These are phyloP conservation scores for Acidiella bohemica DNA, from an alignment of 495 filamentous ascomycete species.

Conservation along the genomic window DNA sequence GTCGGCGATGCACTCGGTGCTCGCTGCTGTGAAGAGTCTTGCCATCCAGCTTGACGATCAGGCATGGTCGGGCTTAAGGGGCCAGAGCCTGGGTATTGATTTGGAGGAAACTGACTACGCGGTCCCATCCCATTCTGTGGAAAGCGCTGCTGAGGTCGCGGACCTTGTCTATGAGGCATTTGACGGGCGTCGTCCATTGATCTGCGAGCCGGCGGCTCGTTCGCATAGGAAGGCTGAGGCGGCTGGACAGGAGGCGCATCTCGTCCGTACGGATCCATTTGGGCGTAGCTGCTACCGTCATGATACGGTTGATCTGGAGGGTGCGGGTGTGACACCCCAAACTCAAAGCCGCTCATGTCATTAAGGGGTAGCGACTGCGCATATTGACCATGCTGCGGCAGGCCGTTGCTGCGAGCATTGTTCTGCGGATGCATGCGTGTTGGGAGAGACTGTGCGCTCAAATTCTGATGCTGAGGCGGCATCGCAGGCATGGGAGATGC, in stretches of 20 bases:
- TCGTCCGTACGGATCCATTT: neutral
- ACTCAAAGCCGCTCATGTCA: constrained; percentile 10
- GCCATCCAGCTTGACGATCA: neutral
- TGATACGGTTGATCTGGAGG: neutral
- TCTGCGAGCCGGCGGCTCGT: neutral
- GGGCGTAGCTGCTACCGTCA: neutral
- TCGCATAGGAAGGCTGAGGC: constrained; percentile 11
- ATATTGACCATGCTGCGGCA: neutral
- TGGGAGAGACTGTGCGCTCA: neutral
- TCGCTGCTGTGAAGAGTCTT: constrained; percentile 3
- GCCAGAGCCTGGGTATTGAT: constrained; percentile 11
- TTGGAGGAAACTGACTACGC: constrained; percentile 1
- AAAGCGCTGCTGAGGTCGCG: constrained; percentile 1
- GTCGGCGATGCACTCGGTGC: constrained; percentile 4
- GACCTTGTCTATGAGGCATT: constrained; percentile 11
- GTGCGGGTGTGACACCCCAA: neutral
- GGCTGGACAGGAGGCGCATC: neutral
- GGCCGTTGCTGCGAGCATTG: neutral
- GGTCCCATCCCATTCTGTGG: constrained; percentile 1
- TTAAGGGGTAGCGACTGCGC: too few species aligned
- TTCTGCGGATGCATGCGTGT: neutral
- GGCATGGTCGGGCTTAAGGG: constrained; percentile 6
- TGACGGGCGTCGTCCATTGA: constrained; percentile 18
- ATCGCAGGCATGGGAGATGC: constrained; percentile 1
- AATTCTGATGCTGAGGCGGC: neutral